Conservation (phyloP, 2,329 filamentous ascomycete species). For the Diaporthe batatas region DNA sequence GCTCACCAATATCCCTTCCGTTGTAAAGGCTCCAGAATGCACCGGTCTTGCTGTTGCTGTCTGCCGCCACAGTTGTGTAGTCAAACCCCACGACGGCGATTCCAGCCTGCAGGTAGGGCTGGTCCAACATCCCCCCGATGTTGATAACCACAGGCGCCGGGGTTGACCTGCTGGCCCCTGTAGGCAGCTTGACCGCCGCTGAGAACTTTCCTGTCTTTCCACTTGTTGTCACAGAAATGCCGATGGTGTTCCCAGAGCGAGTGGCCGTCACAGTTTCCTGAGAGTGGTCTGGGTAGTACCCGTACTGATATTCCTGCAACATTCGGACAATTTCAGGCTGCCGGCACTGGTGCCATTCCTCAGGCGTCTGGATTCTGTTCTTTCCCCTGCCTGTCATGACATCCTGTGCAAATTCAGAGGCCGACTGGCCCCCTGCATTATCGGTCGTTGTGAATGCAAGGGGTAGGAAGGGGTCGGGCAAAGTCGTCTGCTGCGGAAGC, state of each 20-base stretch:
- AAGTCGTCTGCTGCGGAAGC: conserved; percentile 53
- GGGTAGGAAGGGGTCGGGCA: conserved; percentile 61
- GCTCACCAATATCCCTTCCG: conserved; percentile 61
- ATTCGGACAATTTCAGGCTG: conserved; percentile 64
- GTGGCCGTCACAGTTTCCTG: conserved; percentile 62
- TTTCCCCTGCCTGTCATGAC: conserved; percentile 56
- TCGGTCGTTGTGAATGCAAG: conserved; percentile 54
- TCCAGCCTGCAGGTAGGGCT: conserved; percentile 60
- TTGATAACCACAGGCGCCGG: conserved; percentile 62
- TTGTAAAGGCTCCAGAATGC: conserved; percentile 64
- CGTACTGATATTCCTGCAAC: conserved; percentile 65
- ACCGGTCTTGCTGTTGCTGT: conserved; percentile 63
- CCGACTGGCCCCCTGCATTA: conserved; percentile 50
- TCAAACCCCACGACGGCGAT: conserved; percentile 65
- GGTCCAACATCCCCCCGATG: conserved; percentile 63
- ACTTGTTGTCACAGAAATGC: conserved; percentile 56
- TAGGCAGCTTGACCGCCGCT: conserved; percentile 58
- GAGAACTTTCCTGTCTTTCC: conserved; percentile 60
- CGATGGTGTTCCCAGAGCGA: conserved; percentile 58
- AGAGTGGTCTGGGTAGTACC: conserved; percentile 63
- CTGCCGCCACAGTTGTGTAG: conserved; percentile 61
- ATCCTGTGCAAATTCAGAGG: conserved; percentile 49
- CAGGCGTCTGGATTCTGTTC: conserved; percentile 57
- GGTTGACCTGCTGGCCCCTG: conserved; percentile 49
- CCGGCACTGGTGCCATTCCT: conserved; percentile 63